Percentiles rank a stretch among this genome's conserved stretches.
Conservation (phyloP, 2,329 filamentous ascomycete species). For the Neodidymelliopsis sp. region DNA sequence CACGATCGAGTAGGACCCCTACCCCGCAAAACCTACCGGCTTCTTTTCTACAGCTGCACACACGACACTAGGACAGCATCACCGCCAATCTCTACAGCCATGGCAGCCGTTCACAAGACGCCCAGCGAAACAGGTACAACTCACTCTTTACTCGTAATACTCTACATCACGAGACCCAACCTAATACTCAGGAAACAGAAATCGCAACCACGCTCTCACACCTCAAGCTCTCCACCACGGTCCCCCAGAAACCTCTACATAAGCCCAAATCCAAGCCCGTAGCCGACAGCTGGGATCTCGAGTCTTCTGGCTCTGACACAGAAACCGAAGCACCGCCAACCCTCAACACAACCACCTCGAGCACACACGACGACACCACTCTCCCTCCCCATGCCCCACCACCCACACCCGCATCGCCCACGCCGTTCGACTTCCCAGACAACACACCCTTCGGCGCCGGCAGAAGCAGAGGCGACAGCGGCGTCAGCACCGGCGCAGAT, state of each 20-base stretch:
- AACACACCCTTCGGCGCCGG: slow-evolving; percentile 26
- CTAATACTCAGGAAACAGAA: slow-evolving; percentile 33
- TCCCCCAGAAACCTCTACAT: slow-evolving; percentile 39
- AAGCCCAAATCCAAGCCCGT: slow-evolving; percentile 53
- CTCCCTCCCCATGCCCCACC: slow-evolving; percentile 40
- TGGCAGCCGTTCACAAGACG: slow-evolving; percentile 26
- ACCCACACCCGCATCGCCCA: slow-evolving; percentile 47
- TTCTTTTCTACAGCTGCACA: not conserved
- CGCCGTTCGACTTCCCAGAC: slow-evolving; percentile 44
- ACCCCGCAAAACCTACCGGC: slow-evolving; percentile 16
- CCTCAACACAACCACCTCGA: slow-evolving; percentile 25
- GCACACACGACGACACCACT: slow-evolving; percentile 13
- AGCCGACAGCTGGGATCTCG: slow-evolving; percentile 81
- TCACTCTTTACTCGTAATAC: not conserved
- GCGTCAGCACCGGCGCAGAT: slow-evolving; percentile 20
- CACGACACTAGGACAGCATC: not conserved
- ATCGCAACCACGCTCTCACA: slow-evolving; percentile 47
- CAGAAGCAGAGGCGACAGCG: slow-evolving; percentile 27
- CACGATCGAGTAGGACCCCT: slow-evolving; percentile 10
- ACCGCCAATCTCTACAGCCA: slow-evolving; percentile 10
- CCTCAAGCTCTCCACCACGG: slow-evolving; percentile 46
- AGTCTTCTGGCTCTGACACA: slow-evolving; percentile 55
- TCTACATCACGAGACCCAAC: not conserved
- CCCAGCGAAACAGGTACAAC: slow-evolving; percentile 27
- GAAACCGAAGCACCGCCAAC: slow-evolving; percentile 42